Percentiles rank a stretch among this genome's conserved stretches.
Conservation (phyloP, 192 early-diverging fungal species). For the Helicostylum pulchrum region DNA sequence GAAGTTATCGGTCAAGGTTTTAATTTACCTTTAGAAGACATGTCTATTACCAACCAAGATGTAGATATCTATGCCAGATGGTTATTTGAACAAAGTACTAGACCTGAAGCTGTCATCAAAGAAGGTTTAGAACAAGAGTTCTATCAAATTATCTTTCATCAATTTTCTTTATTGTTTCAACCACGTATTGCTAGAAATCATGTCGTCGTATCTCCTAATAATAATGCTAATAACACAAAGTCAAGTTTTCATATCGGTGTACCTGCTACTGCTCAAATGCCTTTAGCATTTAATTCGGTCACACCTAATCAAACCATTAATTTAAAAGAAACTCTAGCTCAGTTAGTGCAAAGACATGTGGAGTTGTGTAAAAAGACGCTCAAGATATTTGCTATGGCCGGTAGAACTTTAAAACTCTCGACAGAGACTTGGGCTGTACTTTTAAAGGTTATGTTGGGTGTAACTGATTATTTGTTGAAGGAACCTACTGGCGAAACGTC, state of each 20-base stretch:
- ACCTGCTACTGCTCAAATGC: constrained; percentile 8
- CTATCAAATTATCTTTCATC: constrained; percentile 73
- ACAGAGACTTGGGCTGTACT: constrained; percentile 79
- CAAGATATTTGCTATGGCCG: constrained; percentile 57
- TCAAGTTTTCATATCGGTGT: constrained; percentile 15
- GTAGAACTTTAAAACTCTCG: constrained; percentile 61
- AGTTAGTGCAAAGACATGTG: constrained; percentile 55
- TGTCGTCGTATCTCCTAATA: not conserved
- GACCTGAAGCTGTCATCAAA: constrained; percentile 59
- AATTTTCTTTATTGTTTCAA: constrained; percentile 70
- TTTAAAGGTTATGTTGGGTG: constrained; percentile 76
- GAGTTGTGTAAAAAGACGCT: constrained; percentile 75
- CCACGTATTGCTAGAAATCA: constrained; percentile 38
- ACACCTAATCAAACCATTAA: not conserved
- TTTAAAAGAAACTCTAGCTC: constrained; percentile 27
- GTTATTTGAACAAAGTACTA: constrained; percentile 60
- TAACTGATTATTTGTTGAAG: constrained; percentile 67
- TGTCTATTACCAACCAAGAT: constrained; percentile 60
- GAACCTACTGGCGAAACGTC: constrained; percentile 45
- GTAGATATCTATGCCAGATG: constrained; percentile 73
- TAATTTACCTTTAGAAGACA: constrained; percentile 71
- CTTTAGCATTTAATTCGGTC: constrained; percentile 14
- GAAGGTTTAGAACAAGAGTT: constrained; percentile 63
- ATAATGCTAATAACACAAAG: constrained; percentile 3
- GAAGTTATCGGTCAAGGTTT: constrained; percentile 85